Percentiles rank a stretch among this genome's conserved stretches.
Evolutionary conservation across 306 rosid genomes (phyloP).

Genomic region (Luffa acutangula): DNA sequence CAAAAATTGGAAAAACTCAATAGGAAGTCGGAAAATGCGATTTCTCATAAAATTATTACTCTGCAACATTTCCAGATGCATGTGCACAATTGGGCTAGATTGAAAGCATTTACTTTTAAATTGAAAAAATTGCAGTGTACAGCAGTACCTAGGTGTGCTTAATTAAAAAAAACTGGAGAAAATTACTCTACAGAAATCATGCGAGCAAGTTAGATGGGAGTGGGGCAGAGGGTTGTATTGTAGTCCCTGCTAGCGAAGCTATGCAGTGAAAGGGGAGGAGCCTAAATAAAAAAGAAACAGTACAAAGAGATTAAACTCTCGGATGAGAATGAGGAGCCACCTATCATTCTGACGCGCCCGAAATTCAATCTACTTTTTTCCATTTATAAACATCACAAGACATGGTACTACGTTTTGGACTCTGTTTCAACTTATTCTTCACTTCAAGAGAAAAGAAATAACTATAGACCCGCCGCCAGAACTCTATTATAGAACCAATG

Average conservation of each 20-base stretch:
- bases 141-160: not conserved
- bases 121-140: not conserved
- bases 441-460: not conserved
- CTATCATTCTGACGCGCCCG: not conserved
- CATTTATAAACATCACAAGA: not conserved
- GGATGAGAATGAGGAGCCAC: not conserved
- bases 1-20: conserved; percentile 7
- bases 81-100: not conserved
- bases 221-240: not conserved
- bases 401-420: not conserved
- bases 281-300: not conserved
- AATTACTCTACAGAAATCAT: not conserved
- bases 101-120: not conserved
- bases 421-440: not conserved
- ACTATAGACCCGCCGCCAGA: not conserved
- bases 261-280: not conserved
- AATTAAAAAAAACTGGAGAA: not conserved
- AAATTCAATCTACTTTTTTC: not conserved
- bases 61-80: not conserved
- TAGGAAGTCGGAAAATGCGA: not conserved
- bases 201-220: not conserved
- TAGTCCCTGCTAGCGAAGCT: not conserved
- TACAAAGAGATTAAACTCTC: not conserved
- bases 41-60: not conserved
- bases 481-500: not conserved